Evolutionary conservation across 2,329 filamentous ascomycete species (phyloP).

Genomic region (Diplodia sapinea): DNA sequence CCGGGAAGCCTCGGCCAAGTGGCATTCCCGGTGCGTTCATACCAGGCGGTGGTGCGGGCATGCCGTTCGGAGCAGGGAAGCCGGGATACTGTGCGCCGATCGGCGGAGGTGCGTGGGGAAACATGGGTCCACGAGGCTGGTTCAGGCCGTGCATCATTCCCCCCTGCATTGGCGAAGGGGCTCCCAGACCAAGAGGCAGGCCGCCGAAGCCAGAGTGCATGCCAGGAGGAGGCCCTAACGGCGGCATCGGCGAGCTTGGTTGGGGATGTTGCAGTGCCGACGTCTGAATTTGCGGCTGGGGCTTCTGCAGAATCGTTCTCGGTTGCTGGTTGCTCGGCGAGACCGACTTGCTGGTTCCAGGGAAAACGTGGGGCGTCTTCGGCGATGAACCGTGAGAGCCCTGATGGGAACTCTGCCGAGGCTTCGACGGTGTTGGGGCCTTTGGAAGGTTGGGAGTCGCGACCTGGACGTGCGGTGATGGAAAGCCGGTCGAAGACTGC

Average conservation of each 20-base stretch:
- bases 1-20: constrained; percentile 60
- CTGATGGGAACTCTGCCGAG: constrained; percentile 80
- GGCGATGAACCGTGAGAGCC: constrained; percentile 72
- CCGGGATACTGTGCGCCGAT: constrained; percentile 61
- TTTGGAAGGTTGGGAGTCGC: constrained; percentile 85
- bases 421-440: constrained; percentile 77
- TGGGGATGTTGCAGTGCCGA: constrained; percentile 61
- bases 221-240: constrained; percentile 62
- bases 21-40: constrained; percentile 67
- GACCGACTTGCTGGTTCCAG: constrained; percentile 58
- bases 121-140: constrained; percentile 51
- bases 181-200: constrained; percentile 57
- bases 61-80: constrained; percentile 57
- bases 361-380: constrained; percentile 65
- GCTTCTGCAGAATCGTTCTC: constrained; percentile 68
- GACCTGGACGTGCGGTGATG: constrained; percentile 79
- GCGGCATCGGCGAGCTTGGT: constrained; percentile 68
- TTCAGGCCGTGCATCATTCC: constrained; percentile 53
- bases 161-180: constrained; percentile 35
- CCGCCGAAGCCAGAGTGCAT: constrained; percentile 59
- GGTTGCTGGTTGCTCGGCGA: constrained; percentile 70
- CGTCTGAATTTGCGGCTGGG: constrained; percentile 50
- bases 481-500: constrained; percentile 60
- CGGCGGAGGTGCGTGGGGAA: constrained; percentile 57
- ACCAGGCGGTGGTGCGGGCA: constrained; percentile 60